Conservation (phyloP, 208 protist species). For the Crithidia brevicula region DNA sequence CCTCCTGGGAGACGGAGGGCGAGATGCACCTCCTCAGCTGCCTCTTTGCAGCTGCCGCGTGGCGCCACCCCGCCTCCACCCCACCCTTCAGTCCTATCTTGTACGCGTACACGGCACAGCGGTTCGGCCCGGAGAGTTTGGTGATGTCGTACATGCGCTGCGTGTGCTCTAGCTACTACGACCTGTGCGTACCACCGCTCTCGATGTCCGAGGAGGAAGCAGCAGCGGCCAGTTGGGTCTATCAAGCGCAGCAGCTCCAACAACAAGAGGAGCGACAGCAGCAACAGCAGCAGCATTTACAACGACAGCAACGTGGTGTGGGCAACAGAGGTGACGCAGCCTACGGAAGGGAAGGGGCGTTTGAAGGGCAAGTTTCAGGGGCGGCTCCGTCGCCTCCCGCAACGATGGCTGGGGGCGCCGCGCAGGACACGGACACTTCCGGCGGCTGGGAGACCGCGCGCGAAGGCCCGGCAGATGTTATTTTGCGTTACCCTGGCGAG, state of each 20-base stretch:
- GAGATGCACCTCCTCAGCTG: slow-evolving; percentile 87
- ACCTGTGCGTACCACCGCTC: slow-evolving; percentile 26
- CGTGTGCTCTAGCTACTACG: slow-evolving; percentile 49
- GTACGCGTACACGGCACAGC: slow-evolving; percentile 57
- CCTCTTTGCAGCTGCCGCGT: slow-evolving; percentile 59
- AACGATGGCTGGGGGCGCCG: neutral
- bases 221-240: slow-evolving; percentile 13
- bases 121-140: slow-evolving; percentile 56
- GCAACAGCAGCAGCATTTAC: neutral
- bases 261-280: slow-evolving; percentile 24
- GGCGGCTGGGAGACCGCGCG: neutral
- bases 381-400: no score
- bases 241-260: slow-evolving; percentile 10
- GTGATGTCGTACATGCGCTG: slow-evolving; percentile 54
- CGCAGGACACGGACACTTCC: slow-evolving; percentile 17
- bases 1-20: slow-evolving; percentile 76
- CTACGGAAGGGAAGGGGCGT: no score
- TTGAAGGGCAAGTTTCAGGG: no score
- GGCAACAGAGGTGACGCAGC: neutral
- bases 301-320: no score
- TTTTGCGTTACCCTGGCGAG: slow-evolving; percentile 3
- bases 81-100: slow-evolving; percentile 17
- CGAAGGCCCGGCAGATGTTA: slow-evolving; percentile 13
- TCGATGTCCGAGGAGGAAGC: slow-evolving; percentile 14
- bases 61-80: slow-evolving; percentile 35